Evolutionary conservation across 345 rosid species (phyloP).

Genomic region (Brassica napus): Da-Ae NC_063450.1:29686501-29687000

Average conservation of each 20-base stretch:
- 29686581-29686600: no score
- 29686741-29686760: conserved; percentile 3
- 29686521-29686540: neutral
- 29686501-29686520: neutral
- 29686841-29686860: no score
- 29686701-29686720: conserved; percentile 37
- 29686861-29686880: no score
- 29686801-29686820: neutral
- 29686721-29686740: neutral
- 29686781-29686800: neutral
- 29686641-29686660: conserved; percentile 11
- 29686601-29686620: neutral
- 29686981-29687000: no score
- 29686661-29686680: conserved; percentile 28
- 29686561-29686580: neutral
- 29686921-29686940: no score
- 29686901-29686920: no score
- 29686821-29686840: no score
- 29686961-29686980: no score
- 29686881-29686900: no score
- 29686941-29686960: no score
- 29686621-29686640: neutral
- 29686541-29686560: neutral
- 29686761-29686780: conserved; percentile 15
- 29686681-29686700: conserved; percentile 35